Percentiles rank a stretch among this genome's conserved stretches.
phyloP scores from a whole-genome alignment of 1,284 basidiomycete species.

The Schizopora paradoxa region DNA sequence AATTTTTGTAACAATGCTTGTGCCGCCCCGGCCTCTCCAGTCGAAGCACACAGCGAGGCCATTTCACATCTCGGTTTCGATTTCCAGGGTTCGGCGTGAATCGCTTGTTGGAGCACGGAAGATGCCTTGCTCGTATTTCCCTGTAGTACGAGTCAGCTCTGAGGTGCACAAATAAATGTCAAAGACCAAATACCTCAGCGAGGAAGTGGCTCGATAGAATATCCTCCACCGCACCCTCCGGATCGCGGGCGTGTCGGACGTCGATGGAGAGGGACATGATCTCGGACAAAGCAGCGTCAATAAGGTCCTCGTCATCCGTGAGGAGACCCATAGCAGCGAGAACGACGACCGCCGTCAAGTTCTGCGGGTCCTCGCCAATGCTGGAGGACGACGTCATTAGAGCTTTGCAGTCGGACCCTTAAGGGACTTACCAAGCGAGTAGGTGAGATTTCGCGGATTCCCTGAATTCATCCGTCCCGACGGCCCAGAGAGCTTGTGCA shows the following conservation, averaged over 20 bases:
- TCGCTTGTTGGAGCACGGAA: constrained; percentile 48
- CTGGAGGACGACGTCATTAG: constrained; percentile 31
- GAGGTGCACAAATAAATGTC: background rate
- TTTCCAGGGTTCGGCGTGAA: constrained; percentile 51
- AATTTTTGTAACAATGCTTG: constrained; percentile 32
- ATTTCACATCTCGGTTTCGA: constrained; percentile 44
- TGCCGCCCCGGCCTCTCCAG: constrained; percentile 36
- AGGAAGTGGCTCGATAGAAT: constrained; percentile 65
- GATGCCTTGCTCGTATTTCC: constrained; percentile 45
- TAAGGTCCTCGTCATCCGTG: constrained; percentile 70
- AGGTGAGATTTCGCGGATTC: constrained; percentile 79
- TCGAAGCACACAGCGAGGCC: constrained; percentile 49
- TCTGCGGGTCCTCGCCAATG: constrained; percentile 63
- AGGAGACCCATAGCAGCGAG: constrained; percentile 85
- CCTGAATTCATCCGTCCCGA: constrained; percentile 66
- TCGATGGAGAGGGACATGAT: constrained; percentile 64
- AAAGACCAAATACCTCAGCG: constrained; percentile 44
- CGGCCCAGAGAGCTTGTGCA: constrained; percentile 77
- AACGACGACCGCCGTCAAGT: constrained; percentile 73
- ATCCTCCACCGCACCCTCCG: constrained; percentile 57
- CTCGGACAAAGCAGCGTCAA: constrained; percentile 86
- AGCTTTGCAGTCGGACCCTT: constrained; percentile 9
- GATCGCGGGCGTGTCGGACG: constrained; percentile 58
- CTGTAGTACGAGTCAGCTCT: constrained; percentile 29
- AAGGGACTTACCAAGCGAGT: constrained; percentile 67